Evolutionary conservation across 176 grass and related monocot genomes (phyloP).

Genomic region (Poa annua): DNA sequence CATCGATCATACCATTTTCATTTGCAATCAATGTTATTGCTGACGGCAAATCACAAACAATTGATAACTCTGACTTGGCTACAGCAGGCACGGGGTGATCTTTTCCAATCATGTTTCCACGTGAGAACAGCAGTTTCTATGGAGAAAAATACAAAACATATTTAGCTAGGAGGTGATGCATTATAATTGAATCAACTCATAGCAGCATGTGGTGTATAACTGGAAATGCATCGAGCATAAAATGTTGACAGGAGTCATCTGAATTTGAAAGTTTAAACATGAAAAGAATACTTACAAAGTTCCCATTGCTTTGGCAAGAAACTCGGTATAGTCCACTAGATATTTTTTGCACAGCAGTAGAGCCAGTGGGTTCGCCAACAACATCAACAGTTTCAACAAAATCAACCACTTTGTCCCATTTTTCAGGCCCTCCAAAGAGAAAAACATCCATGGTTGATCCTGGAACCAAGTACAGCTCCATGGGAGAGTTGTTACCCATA

Average conservation of each 20-base stretch:
- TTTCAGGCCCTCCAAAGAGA: conserved; percentile 88
- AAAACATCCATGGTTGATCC: conserved; percentile 86
- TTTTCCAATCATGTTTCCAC: conserved; percentile 88
- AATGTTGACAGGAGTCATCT: conserved; percentile 1
- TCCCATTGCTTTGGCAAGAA: conserved; percentile 70
- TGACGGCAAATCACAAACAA: conserved; percentile 83
- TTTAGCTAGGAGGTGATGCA: conserved; percentile 15
- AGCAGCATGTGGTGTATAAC: conserved; percentile 14
- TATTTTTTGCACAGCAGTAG: conserved; percentile 64
- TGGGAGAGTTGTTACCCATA: conserved; percentile 55
- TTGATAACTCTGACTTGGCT: conserved; percentile 59
- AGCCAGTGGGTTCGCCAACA: conserved; percentile 49
- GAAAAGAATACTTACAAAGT: conserved; percentile 71
- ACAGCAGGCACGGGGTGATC: conserved; percentile 72
- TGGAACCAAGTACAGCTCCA: conserved; percentile 86
- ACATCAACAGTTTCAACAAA: conserved; percentile 80
- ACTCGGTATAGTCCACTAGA: conserved; percentile 62
- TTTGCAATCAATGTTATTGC: conserved; percentile 90
- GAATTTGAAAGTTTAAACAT: conserved; percentile 3
- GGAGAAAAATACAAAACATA: conserved; percentile 35
- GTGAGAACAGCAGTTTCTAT: conserved; percentile 88
- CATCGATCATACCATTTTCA: conserved; percentile 79
- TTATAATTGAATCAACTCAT: conserved; percentile 25
- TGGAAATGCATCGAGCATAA: conserved; percentile 23
- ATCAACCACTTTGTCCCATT: conserved; percentile 72